Evolutionary conservation across 495 filamentous ascomycete genomes (phyloP), one percentile per base, ranked within the genome.

Genomic region (Niebla homalea): DNA sequence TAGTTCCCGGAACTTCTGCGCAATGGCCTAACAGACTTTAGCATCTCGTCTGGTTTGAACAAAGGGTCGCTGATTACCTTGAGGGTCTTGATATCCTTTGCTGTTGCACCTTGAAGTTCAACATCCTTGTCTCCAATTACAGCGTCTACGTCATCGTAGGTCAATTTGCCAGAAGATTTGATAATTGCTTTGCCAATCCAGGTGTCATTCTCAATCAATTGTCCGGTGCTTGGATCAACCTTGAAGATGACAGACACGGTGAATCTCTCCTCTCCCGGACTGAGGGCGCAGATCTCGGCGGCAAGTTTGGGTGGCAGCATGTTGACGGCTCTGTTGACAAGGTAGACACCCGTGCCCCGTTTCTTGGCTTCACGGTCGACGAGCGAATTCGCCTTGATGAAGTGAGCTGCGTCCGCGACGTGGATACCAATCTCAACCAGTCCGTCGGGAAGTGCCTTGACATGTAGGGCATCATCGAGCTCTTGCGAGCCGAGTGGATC

Each of bases 291-390:
- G 45, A 97, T 71, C 46, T 96, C 90, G 36, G 78, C 76, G 8
- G 88, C 83, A 48, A 98, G 72, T 62, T 81, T 86, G 0, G 84
- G 72, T 15, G 92, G 92, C 41, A 98, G 77, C 77, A 98, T 77
- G 55, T 89, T 87, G 61, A 94, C 94, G 48, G 85, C 78, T 21
- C 88, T 79, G 67, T 94, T 89, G 65, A 94, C 83, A 46, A 98
- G 70, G 57, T 97, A 89, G 15, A 98, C 92, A 35, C 86, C 89
- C 46, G 92, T 97, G 50, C 90, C 93, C 26, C 92, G 84, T 73
- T 98, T 98, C 78, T 93, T 94, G 1, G 92, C 92, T 69, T 98
- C 92, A 39, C 92, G 84, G 61, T 98, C 92, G 29, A 96, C 90
- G 44, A 98, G 76, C 19, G 92, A 95, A 71, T 93, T 94, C 35